Evolutionary conservation across 495 filamentous ascomycete genomes (phyloP).

Genomic region (Jackrogersella multiformis): DNA sequence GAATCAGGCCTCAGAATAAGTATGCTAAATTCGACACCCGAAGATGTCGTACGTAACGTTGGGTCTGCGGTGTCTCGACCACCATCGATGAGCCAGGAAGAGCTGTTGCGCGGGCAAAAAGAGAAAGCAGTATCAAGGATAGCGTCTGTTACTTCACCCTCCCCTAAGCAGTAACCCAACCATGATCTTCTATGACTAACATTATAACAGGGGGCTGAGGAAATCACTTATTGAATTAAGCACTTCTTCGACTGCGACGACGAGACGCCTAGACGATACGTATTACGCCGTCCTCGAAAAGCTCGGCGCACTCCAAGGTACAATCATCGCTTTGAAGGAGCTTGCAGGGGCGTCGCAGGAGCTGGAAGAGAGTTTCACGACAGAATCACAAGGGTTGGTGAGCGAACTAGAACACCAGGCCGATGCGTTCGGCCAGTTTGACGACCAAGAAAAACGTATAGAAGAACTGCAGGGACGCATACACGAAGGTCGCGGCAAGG

Average conservation of each 20-base stretch:
- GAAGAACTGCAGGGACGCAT: conserved; percentile 72
- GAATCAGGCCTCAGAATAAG: conserved; percentile 54
- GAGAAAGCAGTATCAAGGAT: conserved; percentile 53
- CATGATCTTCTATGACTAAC: conserved; percentile 24
- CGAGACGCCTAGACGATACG: conserved; percentile 80
- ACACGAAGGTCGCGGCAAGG: conserved; percentile 66
- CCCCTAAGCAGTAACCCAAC: background rate
- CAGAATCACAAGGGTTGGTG: conserved; percentile 67
- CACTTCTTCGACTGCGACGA: conserved; percentile 64
- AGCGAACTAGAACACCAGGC: conserved; percentile 72
- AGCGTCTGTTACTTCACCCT: conserved; percentile 46
- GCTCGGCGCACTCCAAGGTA: conserved; percentile 71
- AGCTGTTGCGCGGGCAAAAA: conserved; percentile 51
- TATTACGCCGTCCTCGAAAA: conserved; percentile 88
- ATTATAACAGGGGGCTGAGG: conserved; percentile 50
- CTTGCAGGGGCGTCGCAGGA: conserved; percentile 69
- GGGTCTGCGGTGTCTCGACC: conserved; percentile 14
- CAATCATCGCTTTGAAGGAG: conserved; percentile 73
- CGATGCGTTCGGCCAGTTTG: conserved; percentile 70
- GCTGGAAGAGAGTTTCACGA: conserved; percentile 69
- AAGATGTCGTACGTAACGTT: conserved; percentile 36
- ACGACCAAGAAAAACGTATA: conserved; percentile 75
- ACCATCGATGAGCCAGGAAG: conserved; percentile 43
- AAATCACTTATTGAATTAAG: conserved; percentile 56
- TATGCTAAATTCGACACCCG: conserved; percentile 47